Conservation (phyloP, 495 filamentous ascomycete species). For the Cairneyella variabilis region DNA sequence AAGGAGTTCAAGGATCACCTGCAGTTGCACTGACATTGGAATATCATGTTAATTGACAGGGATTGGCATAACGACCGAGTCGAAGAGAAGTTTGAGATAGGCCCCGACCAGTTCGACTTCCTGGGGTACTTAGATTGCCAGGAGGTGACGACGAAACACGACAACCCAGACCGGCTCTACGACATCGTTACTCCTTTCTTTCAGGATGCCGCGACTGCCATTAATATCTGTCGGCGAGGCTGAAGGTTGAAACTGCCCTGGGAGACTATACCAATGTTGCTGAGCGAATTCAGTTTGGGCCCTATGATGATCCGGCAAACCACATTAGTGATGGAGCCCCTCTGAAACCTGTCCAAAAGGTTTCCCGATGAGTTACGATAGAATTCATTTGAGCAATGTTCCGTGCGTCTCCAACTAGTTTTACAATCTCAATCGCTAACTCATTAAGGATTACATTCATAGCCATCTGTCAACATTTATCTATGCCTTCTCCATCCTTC, state of each 20-base stretch:
- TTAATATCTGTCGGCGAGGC: not conserved
- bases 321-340: too few species aligned
- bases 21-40: not conserved
- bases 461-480: slow-evolving; percentile 2
- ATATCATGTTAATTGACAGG: slow-evolving; percentile 1
- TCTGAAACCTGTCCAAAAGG: not conserved
- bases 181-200: slow-evolving; percentile 4
- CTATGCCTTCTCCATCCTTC: not conserved
- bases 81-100: not conserved
- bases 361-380: not conserved
- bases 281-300: slow-evolving; percentile 1
- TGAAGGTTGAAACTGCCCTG: not conserved
- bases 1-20: not conserved
- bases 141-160: not conserved
- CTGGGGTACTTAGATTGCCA: not conserved
- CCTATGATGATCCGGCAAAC: too few species aligned
- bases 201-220: not conserved
- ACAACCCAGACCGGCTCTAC: not conserved
- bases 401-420: slow-evolving; percentile 2
- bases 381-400: slow-evolving; percentile 9
- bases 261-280: slow-evolving; percentile 6
- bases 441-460: not conserved
- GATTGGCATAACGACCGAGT: not conserved
- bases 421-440: not conserved
- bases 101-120: not conserved